Conservation (phyloP, 2,329 filamentous ascomycete genomes). For the Sphaerulina musiva region DNA sequence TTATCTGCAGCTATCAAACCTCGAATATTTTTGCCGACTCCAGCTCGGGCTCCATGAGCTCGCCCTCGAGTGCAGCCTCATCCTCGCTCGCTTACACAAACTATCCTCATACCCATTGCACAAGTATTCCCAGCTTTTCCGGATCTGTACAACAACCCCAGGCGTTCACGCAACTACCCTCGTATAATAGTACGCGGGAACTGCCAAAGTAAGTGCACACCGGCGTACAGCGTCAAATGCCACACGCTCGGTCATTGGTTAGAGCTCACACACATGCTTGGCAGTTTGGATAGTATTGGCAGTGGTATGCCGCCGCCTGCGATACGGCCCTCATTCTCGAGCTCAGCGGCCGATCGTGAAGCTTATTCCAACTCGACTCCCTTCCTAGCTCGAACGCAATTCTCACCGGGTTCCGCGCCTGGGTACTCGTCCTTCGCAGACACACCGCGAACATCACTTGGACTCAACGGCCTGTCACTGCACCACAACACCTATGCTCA, state of each 20-base stretch:
- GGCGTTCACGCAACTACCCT: slow-evolving; percentile 37
- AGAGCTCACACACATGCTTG: slow-evolving; percentile 24
- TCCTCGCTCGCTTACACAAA: slow-evolving; percentile 39
- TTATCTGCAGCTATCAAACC: slow-evolving; percentile 41
- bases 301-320: slow-evolving; percentile 28
- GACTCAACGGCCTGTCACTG: slow-evolving; percentile 24
- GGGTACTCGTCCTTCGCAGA: slow-evolving; percentile 31
- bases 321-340: slow-evolving; percentile 26
- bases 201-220: slow-evolving; percentile 41
- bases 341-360: slow-evolving; percentile 27
- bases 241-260: slow-evolving; percentile 13
- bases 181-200: slow-evolving; percentile 33
- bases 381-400: slow-evolving; percentile 26
- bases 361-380: slow-evolving; percentile 24
- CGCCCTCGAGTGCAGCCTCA: slow-evolving; percentile 45
- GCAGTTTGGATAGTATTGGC: slow-evolving; percentile 27
- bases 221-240: slow-evolving; percentile 17
- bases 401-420: slow-evolving; percentile 25
- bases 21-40: slow-evolving; percentile 49
- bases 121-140: slow-evolving; percentile 31
- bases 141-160: slow-evolving; percentile 33
- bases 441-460: slow-evolving; percentile 27
- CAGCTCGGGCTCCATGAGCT: slow-evolving; percentile 49
- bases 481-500: slow-evolving; percentile 18
- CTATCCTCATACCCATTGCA: slow-evolving; percentile 35